Evolutionary conservation across 805 yeast genomes (phyloP), one percentile per base, ranked within the genome.

Genomic region (Kuraishia floccosa): DNA sequence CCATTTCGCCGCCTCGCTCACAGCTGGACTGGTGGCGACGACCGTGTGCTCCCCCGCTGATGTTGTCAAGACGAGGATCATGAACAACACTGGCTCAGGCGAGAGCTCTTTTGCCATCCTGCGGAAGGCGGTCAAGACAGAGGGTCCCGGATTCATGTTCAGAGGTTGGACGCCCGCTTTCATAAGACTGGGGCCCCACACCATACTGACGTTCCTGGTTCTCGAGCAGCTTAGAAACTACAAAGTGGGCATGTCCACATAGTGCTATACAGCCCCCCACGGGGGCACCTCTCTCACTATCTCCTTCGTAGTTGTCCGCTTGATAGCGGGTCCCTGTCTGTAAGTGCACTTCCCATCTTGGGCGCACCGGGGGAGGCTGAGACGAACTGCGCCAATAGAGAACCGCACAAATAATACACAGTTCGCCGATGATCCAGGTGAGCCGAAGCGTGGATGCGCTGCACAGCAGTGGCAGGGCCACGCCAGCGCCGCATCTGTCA

Each of bases 31-130:
- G 22, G 84, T 84, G 4, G 95, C 95, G 5, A 84, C 95, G 0
- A 85, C 95, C 0, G 80, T 84, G 13, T 85, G 94, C 50, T 82
- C 94, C 2, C 95, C 95, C 1, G 94, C 87, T 7, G 95, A 84
- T 53, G 95, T 84, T 3, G 76, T 84, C 30, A 85, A 85, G 53
- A 85, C 95, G 2, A 63, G 93, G 46, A 80, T 84, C 35, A 84
- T 84, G 95, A 78, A 81, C 54, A 69, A 68, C 24, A 61, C 67
- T 33, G 63, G 60, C 2, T 28, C 58, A 1, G 60, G 63, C 36
- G 60, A 60, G 31, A 56, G 69, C 37, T 76, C 84, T 3, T 28
- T 69, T 3, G 37, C 50, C 2, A 72, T 80, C 27, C 50, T 83
- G 36, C 40, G 41, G 2, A 49, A 52, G 5, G 82, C 89, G 1